Evolutionary conservation across 305 asterid genomes (phyloP).

Genomic region (Fraxinus angustifolia): DNA sequence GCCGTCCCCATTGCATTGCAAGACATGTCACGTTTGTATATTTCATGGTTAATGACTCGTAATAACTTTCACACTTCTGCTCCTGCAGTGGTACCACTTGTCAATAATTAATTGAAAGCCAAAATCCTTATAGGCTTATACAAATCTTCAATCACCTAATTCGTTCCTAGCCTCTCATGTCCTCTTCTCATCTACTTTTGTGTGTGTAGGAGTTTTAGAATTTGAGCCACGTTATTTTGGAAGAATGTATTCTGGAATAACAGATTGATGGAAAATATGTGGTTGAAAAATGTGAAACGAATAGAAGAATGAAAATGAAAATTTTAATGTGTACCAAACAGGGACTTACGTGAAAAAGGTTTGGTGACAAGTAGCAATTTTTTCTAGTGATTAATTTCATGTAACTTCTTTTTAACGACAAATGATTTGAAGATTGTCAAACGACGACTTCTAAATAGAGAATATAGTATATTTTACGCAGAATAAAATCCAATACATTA

Average conservation of each 20-base stretch:
- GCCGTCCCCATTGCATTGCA: constrained; percentile 18
- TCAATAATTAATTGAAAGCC: not conserved
- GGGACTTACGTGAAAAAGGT: not conserved
- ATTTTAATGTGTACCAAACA: no score
- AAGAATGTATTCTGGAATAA: no score
- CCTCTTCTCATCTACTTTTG: not conserved
- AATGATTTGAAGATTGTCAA: not conserved
- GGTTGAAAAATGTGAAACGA: no score
- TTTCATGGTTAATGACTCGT: constrained; percentile 22
- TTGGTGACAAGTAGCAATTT: not conserved
- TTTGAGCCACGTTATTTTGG: no score
- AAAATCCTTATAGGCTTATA: not conserved
- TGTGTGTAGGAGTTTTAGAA: not conserved
- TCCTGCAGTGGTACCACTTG: not conserved
- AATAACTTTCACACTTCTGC: not conserved
- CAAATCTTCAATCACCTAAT: not conserved
- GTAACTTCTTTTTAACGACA: not conserved
- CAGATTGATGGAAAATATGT: no score
- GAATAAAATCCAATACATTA: not conserved
- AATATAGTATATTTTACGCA: not conserved
- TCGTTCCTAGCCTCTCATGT: not conserved
- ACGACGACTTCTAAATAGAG: not conserved
- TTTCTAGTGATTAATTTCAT: not conserved
- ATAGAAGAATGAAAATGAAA: no score
- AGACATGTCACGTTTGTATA: constrained; percentile 21